A percentile compares a stretch with the other conserved stretches of the same genome.
Conservation (phyloP, 345 rosid species). For the Sisymbrium irio region DNA sequence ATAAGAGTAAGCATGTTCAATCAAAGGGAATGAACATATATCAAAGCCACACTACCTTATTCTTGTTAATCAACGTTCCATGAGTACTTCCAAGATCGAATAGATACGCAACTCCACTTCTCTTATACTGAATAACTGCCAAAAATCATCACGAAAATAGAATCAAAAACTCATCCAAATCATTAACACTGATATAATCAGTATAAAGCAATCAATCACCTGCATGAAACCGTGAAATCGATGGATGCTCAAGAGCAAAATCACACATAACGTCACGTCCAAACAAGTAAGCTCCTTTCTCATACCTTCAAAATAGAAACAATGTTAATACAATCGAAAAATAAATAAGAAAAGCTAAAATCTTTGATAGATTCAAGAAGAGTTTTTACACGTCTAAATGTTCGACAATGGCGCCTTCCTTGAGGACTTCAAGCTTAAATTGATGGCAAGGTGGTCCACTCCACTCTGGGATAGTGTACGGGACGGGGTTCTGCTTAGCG, state of each 20-base stretch:
- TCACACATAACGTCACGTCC: conserved; percentile 88
- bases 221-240: conserved; percentile 92
- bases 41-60: conserved; percentile 43
- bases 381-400: conserved; percentile 57
- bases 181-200: not conserved
- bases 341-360: too few species aligned
- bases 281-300: conserved; percentile 96
- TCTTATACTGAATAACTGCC: conserved; percentile 83
- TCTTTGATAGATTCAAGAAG: not conserved
- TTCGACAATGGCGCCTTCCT: conserved; percentile 75
- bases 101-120: conserved; percentile 72
- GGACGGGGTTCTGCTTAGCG: conserved; percentile 44
- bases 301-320: conserved; percentile 40
- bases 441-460: conserved; percentile 68
- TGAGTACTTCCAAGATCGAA: conserved; percentile 89
- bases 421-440: conserved; percentile 74
- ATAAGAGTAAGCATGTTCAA: not conserved
- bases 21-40: not conserved
- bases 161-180: not conserved
- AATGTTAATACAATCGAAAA: not conserved
- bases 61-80: conserved; percentile 76
- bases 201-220: conserved; percentile 43
- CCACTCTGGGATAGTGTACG: conserved; percentile 88
- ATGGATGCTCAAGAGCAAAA: conserved; percentile 85
- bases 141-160: conserved; percentile 12